Evolutionary conservation across 768 basidiomycete genomes (phyloP).

Genomic region (Suillus clintonianus): DNA sequence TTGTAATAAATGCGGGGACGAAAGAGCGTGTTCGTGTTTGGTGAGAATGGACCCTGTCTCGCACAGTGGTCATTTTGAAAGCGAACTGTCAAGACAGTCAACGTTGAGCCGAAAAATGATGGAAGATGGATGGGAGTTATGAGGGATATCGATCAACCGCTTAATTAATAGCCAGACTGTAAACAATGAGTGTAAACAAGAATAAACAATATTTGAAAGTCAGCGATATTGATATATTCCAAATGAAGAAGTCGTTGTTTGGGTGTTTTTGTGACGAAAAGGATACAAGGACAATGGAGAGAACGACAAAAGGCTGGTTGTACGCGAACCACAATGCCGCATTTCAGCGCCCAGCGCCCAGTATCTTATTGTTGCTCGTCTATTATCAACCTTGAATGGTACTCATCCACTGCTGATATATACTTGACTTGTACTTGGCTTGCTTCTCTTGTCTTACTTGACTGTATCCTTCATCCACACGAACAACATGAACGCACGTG

Average conservation of each 20-base stretch:
- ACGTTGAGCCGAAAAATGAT: too few species aligned
- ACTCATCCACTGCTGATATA: constrained; percentile 15
- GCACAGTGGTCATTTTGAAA: too few species aligned
- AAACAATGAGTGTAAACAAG: neutral
- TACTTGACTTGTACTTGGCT: constrained; percentile 9
- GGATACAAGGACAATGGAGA: constrained; percentile 26
- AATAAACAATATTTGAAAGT: neutral
- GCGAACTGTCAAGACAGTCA: too few species aligned
- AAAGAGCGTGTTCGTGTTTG: too few species aligned
- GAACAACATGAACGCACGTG: constrained; percentile 25
- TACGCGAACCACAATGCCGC: constrained; percentile 6
- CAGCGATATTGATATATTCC: neutral
- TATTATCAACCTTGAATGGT: constrained; percentile 11
- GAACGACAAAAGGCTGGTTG: constrained; percentile 23
- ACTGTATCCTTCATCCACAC: constrained; percentile 7
- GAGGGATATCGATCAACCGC: too few species aligned
- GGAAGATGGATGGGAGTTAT: too few species aligned
- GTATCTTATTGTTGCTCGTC: constrained; percentile 18
- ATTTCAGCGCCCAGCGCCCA: too few species aligned
- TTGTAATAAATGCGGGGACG: too few species aligned
- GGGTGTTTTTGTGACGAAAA: constrained; percentile 7
- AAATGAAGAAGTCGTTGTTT: constrained; percentile 24
- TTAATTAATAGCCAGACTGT: too few species aligned
- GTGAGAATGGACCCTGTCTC: too few species aligned
- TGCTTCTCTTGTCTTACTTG: constrained; percentile 10